These are phyloP conservation scores for Penicillium nucicola DNA, from an alignment of 495 filamentous ascomycete genomes.

Conservation along the genomic window DNA sequence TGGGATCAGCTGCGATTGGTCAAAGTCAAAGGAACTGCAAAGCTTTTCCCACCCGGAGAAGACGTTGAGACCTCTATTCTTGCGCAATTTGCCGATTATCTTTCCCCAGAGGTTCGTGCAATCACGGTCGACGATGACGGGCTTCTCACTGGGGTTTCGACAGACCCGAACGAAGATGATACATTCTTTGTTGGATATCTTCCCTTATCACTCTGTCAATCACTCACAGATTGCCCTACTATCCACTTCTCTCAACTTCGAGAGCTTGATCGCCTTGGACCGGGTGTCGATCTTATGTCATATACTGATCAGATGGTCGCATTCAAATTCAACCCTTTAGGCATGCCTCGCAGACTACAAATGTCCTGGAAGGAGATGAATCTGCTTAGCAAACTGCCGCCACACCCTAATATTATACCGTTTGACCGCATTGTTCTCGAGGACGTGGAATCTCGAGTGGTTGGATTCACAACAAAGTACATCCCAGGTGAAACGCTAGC, in stretches of 20 bases:
- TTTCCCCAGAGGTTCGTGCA: slow-evolving; percentile 13
- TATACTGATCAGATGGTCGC: too few species aligned
- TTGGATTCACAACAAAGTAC: slow-evolving; percentile 39
- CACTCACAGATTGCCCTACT: slow-evolving; percentile 11
- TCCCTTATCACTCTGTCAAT: slow-evolving; percentile 11
- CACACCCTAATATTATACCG: too few species aligned
- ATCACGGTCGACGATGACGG: slow-evolving; percentile 19
- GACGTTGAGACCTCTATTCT: slow-evolving; percentile 7
- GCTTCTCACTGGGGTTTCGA: slow-evolving; percentile 19
- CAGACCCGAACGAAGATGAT: slow-evolving; percentile 20
- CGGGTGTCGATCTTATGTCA: slow-evolving; percentile 5
- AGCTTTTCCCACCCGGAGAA: slow-evolving; percentile 18
- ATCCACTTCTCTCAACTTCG: slow-evolving; percentile 6
- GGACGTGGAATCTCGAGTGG: slow-evolving; percentile 27
- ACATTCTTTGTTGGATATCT: slow-evolving; percentile 16
- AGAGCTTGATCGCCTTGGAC: slow-evolving; percentile 18
- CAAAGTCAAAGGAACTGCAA: slow-evolving; percentile 24
- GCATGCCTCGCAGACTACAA: too few species aligned
- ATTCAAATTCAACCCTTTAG: too few species aligned
- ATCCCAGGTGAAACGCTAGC: slow-evolving; percentile 30
- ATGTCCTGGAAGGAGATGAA: too few species aligned
- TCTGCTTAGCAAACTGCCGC: too few species aligned
- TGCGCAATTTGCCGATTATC: slow-evolving; percentile 14
- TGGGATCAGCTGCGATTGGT: slow-evolving; percentile 15
- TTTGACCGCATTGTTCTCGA: too few species aligned